These are phyloP conservation scores for Thalia dealbata DNA, from an alignment of 176 grass and related monocot species.

Conservation along the genomic window DNA sequence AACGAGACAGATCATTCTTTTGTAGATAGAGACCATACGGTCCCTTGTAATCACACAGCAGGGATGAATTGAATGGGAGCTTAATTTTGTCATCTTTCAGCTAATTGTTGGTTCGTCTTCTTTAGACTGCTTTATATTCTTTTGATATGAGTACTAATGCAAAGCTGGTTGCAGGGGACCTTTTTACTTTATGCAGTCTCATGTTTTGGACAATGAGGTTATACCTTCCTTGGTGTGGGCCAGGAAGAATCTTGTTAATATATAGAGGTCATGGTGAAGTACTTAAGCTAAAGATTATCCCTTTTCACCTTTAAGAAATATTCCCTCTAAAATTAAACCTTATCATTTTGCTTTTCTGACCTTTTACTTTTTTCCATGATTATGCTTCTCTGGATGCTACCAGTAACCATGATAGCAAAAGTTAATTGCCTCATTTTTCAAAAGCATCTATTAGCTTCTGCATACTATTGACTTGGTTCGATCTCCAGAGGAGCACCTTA, in stretches of 20 bases:
- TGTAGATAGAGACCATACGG: slow-evolving; percentile 56
- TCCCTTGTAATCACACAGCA: slow-evolving; percentile 34
- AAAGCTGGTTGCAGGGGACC: neutral
- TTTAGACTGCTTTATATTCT: neutral
- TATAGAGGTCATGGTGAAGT: neutral
- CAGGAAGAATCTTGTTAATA: slow-evolving; percentile 28
- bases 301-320: neutral
- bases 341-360: neutral
- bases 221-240: slow-evolving; percentile 52
- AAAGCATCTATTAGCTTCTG: neutral
- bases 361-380: neutral
- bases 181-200: slow-evolving; percentile 1
- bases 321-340: neutral
- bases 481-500: neutral
- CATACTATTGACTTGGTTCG: neutral
- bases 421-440: neutral
- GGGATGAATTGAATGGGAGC: slow-evolving; percentile 22
- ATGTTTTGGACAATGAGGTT: slow-evolving; percentile 28
- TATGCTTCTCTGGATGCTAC: neutral
- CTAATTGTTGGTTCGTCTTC: neutral
- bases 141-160: neutral
- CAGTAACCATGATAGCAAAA: neutral
- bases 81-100: slow-evolving; percentile 3
- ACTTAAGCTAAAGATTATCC: neutral
- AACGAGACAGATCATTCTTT: slow-evolving; percentile 68